Evolutionary conservation across 768 basidiomycete species (phyloP).

Genomic region (Mycena latifolia): DNA sequence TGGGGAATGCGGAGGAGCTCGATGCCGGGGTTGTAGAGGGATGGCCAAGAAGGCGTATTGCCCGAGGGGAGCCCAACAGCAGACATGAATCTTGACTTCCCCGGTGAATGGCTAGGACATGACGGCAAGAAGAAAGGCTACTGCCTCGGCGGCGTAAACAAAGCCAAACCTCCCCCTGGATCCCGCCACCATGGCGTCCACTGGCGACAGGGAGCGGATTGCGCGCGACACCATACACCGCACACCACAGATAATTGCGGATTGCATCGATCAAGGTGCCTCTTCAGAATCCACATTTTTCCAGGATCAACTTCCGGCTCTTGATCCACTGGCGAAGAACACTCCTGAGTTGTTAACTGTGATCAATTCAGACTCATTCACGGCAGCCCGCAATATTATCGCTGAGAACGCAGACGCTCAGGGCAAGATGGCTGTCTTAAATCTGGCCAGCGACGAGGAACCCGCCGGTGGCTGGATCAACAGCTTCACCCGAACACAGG

Average conservation of each 20-base stretch:
- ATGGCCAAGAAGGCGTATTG: slow-evolving; percentile 55
- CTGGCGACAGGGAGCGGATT: not conserved
- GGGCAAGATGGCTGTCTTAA: not conserved
- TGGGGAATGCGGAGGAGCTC: slow-evolving; percentile 61
- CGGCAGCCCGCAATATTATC: not conserved
- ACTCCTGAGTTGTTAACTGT: not conserved
- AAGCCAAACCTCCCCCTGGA: too few relatives aligned
- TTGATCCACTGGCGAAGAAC: not conserved
- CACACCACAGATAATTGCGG: not conserved
- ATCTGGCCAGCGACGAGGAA: not conserved
- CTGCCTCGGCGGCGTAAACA: too few relatives aligned
- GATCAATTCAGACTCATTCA: not conserved
- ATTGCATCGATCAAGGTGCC: not conserved
- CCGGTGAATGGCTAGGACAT: not conserved
- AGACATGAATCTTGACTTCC: slow-evolving; percentile 9
- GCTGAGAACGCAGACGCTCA: not conserved
- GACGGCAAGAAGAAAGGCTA: not conserved
- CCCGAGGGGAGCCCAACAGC: slow-evolving; percentile 37
- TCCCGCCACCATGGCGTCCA: too few relatives aligned
- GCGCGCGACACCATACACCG: not conserved
- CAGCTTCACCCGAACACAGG: not conserved
- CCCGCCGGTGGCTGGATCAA: not conserved
- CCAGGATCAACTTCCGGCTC: not conserved
- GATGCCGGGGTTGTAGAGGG: slow-evolving; percentile 62
- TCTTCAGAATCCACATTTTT: not conserved